Base-by-base conservation (phyloP, 2,329 filamentous ascomycete species). In the Mollisia scopiformis region DNA sequence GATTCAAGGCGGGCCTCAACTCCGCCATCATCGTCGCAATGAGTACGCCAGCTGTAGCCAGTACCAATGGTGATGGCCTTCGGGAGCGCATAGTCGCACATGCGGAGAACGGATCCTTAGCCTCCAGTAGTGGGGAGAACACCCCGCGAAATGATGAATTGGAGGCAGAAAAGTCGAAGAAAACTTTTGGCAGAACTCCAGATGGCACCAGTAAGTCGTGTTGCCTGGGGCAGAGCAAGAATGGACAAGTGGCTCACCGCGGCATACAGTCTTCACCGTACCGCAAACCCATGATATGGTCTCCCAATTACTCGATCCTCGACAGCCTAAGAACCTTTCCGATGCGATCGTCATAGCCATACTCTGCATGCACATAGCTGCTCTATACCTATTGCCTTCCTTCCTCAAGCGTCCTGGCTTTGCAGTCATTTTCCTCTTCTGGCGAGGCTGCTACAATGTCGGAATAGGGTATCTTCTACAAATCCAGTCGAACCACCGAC, bases 211-310 rank as follows among this genome's bases (percentile, higher is more conserved):
- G 94, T 97, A 84, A 77, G 91, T 66, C 16, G 41, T 35, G 33
- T 5, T 28, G 50, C 14, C 13, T 50, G 33, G 11, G 31, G 16
- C 16, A 33, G 53, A 27, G 16, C 19, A 19, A 6, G 16, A 8
- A 14, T 23, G 23, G 7, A 27, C 21, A 14, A 55, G 25, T 13
- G 23, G 13, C 25, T 6, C 52, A 46, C 30, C 21, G 11, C 35
- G 25, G 37, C 57, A 6, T 46, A 51, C 72, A 98, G 95, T 97
- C 71, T 99, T 99, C 75, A 90, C 92, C 61, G 95, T 99, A 57
- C 95, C 95, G 51, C 89, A 92, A 64, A 99, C 95, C 59, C 93
- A 97, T 82, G 95, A 99, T 79, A 98, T 99, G 95, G 94, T 99
- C 69, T 96, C 94, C 55, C 95, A 98, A 79, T 85, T 99, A 58